Percentiles rank a stretch among this genome's conserved stretches.
These are phyloP conservation scores for Scheffersomyces stipitis DNA, from an alignment of 805 yeast species.

Conservation along the genomic window DNA sequence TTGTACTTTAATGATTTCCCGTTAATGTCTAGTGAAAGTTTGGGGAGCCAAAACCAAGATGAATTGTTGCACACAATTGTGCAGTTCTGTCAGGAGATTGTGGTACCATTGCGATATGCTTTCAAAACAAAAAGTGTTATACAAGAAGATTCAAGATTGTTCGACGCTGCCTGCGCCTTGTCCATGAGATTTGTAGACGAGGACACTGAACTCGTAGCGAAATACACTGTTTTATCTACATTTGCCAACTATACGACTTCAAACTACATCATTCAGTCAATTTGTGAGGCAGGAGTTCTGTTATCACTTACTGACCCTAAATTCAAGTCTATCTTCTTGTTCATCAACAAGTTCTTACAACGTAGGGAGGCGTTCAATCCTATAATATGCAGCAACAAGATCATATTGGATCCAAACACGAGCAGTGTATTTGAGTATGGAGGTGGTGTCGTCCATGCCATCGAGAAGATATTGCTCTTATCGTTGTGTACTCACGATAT, in stretches of 20 bases:
- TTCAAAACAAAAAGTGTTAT: conserved; percentile 13
- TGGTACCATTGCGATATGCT: conserved; percentile 25
- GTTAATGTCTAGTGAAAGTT: conserved; percentile 19
- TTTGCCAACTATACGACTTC: conserved; percentile 27
- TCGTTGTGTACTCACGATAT: conserved; percentile 45
- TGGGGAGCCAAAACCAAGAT: conserved; percentile 10
- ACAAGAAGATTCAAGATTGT: conserved; percentile 19
- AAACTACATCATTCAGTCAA: conserved; percentile 30
- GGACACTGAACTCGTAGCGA: conserved; percentile 11
- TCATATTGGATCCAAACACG: conserved; percentile 7
- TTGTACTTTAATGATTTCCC: conserved; percentile 29
- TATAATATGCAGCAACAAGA: conserved; percentile 5
- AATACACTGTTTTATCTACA: conserved; percentile 22
- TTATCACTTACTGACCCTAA: conserved; percentile 34
- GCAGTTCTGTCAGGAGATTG: conserved; percentile 24
- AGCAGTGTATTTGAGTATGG: conserved; percentile 14
- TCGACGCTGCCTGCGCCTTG: conserved; percentile 35
- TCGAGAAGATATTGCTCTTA: conserved; percentile 38
- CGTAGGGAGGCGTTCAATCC: conserved; percentile 19
- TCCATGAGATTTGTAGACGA: conserved; percentile 28
- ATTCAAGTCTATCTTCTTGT: conserved; percentile 35
- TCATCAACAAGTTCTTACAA: conserved; percentile 33
- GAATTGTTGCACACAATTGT: conserved; percentile 8
- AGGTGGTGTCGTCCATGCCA: conserved; percentile 21
- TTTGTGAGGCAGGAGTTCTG: conserved; percentile 35